Conservation (phyloP, 208 protist species). For the Leishmania tarentolae region DNA sequence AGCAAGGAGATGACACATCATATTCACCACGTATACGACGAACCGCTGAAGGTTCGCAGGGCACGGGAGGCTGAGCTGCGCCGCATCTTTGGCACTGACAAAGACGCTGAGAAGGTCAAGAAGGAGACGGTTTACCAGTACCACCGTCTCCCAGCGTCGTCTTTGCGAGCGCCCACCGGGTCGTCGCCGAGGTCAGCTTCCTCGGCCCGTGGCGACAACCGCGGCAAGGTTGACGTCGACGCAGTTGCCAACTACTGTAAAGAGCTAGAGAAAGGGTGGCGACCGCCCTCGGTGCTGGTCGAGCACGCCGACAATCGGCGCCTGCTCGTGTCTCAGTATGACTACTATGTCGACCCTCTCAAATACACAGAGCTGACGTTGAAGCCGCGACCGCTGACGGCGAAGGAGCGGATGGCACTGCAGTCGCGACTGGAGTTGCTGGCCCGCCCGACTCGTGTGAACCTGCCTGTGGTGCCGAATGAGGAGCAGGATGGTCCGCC, state of each 20-base stretch:
- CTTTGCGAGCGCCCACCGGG: slow-evolving; percentile 5
- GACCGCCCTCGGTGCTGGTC: slow-evolving; percentile 48
- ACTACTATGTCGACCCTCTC: slow-evolving; percentile 44
- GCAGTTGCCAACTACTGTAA: slow-evolving; percentile 25
- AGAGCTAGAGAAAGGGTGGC: slow-evolving; percentile 52
- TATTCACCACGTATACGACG: slow-evolving; percentile 70
- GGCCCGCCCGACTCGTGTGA: slow-evolving; percentile 53
- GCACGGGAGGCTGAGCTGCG: slow-evolving; percentile 42
- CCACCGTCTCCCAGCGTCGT: slow-evolving; percentile 20
- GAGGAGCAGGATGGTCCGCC: slow-evolving; percentile 35
- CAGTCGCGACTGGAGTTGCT: slow-evolving; percentile 51
- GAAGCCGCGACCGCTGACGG: slow-evolving; percentile 21
- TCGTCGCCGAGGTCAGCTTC: slow-evolving; percentile 10
- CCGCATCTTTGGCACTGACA: slow-evolving; percentile 41
- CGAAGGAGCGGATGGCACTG: slow-evolving; percentile 23
- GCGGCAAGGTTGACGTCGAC: slow-evolving; percentile 2
- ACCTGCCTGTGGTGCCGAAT: slow-evolving; percentile 36
- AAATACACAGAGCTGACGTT: slow-evolving; percentile 33
- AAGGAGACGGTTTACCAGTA: slow-evolving; percentile 34
- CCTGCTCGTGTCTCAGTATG: slow-evolving; percentile 61
- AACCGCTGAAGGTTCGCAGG: slow-evolving; percentile 47
- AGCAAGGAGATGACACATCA: slow-evolving; percentile 45
- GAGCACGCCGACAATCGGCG: slow-evolving; percentile 54
- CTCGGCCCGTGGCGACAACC: neutral
- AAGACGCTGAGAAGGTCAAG: slow-evolving; percentile 17